phyloP scores from a whole-genome alignment of 2,329 filamentous ascomycete genomes.

The Fusarium succisae region DNA sequence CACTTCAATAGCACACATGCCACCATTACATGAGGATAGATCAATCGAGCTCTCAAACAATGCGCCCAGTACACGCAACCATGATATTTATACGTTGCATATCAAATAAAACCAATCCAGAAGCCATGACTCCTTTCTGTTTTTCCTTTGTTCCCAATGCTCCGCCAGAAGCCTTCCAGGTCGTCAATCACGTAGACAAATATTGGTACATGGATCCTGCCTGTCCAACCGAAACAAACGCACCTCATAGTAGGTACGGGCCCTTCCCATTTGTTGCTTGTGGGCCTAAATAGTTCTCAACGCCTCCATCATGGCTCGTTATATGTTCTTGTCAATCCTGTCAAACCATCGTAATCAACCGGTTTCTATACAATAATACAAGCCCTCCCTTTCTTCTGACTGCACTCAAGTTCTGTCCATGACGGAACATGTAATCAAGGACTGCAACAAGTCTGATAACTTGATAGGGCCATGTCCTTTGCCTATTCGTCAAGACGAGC shows the following conservation, averaged over 20 bases:
- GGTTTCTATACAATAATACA: slow-evolving; percentile 5
- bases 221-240: slow-evolving; percentile 15
- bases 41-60: background rate
- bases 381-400: slow-evolving; percentile 2
- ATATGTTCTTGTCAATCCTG: slow-evolving; percentile 15
- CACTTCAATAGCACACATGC: background rate
- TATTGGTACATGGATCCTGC: slow-evolving; percentile 35
- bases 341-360: slow-evolving; percentile 9
- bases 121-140: slow-evolving; percentile 21
- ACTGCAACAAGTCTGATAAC: background rate
- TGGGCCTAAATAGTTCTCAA: slow-evolving; percentile 12
- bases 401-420: background rate
- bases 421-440: background rate
- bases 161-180: slow-evolving; percentile 16
- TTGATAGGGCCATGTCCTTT: background rate
- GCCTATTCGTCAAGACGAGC: background rate
- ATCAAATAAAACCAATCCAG: background rate
- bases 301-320: slow-evolving; percentile 33
- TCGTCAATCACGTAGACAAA: slow-evolving; percentile 29
- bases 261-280: slow-evolving; percentile 10
- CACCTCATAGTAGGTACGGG: slow-evolving; percentile 2
- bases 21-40: background rate
- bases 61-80: slow-evolving; percentile 7
- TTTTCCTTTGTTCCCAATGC: slow-evolving; percentile 22
- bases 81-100: slow-evolving; percentile 29